Conservation (phyloP, 495 filamentous ascomycete species). For the Aspergillus ostianus region DNA sequence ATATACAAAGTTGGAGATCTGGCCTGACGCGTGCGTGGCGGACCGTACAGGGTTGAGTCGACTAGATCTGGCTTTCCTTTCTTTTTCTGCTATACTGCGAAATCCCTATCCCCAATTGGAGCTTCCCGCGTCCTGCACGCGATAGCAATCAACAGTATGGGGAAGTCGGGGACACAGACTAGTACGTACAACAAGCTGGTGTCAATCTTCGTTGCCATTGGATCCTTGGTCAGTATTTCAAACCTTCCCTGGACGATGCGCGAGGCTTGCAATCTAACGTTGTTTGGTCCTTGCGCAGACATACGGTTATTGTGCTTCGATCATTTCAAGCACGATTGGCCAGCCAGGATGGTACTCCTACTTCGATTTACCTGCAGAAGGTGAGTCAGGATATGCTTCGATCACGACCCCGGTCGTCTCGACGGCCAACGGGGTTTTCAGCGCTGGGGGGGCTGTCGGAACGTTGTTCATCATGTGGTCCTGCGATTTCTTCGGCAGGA, state of each 20-base stretch:
- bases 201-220: constrained; percentile 36
- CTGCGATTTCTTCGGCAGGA: constrained; percentile 43
- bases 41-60: background rate
- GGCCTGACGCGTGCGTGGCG: background rate
- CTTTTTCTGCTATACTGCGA: background rate
- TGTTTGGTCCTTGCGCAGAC: constrained; percentile 23
- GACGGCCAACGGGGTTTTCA: constrained; percentile 49
- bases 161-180: constrained; percentile 30
- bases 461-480: constrained; percentile 43
- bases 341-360: constrained; percentile 51
- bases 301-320: constrained; percentile 49
- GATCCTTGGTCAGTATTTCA: constrained; percentile 32
- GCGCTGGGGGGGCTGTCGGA: constrained; percentile 45
- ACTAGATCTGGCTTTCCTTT: background rate
- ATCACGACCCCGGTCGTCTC: constrained; percentile 47
- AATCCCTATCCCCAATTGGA: background rate
- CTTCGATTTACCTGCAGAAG: constrained; percentile 39
- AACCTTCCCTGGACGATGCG: background rate
- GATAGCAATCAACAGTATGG: constrained; percentile 16
- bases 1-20: background rate
- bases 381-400: constrained; percentile 42
- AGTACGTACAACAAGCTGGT: constrained; percentile 37
- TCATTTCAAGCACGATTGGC: constrained; percentile 52
- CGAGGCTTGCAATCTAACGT: constrained; percentile 1
- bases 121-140: background rate